Evolutionary conservation across 139 green algal species (phyloP), one percentile per base, ranked within the genome.

Genomic region (Coelastrella sp.): DNA sequence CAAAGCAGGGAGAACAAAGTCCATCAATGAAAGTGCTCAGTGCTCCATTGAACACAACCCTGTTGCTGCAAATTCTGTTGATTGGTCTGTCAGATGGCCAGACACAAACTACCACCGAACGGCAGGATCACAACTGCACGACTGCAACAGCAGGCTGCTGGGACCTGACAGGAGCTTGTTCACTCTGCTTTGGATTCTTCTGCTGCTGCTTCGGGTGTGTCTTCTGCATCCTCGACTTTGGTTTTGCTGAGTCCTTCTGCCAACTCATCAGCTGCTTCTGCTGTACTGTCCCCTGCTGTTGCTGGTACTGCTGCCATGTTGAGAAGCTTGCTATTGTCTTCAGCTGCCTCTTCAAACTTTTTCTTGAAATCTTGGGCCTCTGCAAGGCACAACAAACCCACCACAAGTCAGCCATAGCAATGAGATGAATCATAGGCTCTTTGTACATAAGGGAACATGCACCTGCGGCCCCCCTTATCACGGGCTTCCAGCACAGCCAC

Each of bases 351-450:
- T 85, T 96, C 93, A 82, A 95, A 97, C 53, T 93, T 88, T 41
- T 88, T 86, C 88, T 96, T 95, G 89, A 97, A 98, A 77, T 96
- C 92, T 85, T 93, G 86, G 2, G 94, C 94, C 84, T 94, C 93
- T 96, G 89, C 67, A 57, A 19, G 1, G 6, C 34, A 3, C 32
- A 27, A 74, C 30, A 69, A 5, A 57, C 30, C 50, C 25, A 60
- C 32, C 32, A 32, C n/a, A n/a, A n/a, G n/a, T n/a, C n/a, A n/a
- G n/a, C n/a, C n/a, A n/a, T n/a, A n/a, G n/a, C n/a, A n/a, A n/a
- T n/a, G n/a, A n/a, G n/a, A n/a, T n/a, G n/a, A n/a, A n/a, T n/a
- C n/a, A n/a, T n/a, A n/a, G n/a, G n/a, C n/a, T n/a, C n/a, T n/a
- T n/a, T n/a, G n/a, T n/a, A n/a, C n/a, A n/a, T n/a, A n/a, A n/a